A percentile compares a stretch with the other conserved stretches of the same genome.
Conservation (phyloP, 345 rosid genomes). For the Toxicodendron radicans region DNA sequence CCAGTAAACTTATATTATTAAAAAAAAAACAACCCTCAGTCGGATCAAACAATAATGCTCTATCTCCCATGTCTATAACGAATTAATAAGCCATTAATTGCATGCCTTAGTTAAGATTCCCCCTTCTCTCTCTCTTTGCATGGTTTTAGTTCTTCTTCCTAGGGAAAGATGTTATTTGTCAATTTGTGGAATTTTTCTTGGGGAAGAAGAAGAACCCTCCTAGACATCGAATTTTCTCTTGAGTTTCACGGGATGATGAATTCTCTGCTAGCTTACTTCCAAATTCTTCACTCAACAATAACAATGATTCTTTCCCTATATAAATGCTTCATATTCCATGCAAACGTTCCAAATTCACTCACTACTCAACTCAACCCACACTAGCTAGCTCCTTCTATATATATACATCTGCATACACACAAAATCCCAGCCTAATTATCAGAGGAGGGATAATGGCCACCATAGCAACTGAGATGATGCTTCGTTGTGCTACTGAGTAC, state of each 20-base stretch:
- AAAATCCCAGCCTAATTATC: neutral
- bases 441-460: constrained; percentile 15
- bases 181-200: neutral
- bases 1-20: too few species aligned
- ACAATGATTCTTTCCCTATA: neutral
- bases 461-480: neutral
- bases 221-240: neutral
- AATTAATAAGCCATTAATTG: too few species aligned
- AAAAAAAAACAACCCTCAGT: too few species aligned
- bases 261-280: neutral
- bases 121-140: neutral
- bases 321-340: neutral
- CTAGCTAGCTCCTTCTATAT: too few species aligned
- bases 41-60: too few species aligned
- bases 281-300: neutral
- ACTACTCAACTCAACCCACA: neutral
- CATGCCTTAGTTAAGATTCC: too few species aligned
- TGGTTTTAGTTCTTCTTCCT: neutral
- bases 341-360: neutral
- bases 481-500: neutral
- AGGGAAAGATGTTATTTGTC: neutral
- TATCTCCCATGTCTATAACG: too few species aligned
- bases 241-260: neutral
- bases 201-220: neutral
- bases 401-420: neutral